phyloP scores from a whole-genome alignment of 805 yeast genomes.

The Vanderwaltozyma yarrowii region DNA sequence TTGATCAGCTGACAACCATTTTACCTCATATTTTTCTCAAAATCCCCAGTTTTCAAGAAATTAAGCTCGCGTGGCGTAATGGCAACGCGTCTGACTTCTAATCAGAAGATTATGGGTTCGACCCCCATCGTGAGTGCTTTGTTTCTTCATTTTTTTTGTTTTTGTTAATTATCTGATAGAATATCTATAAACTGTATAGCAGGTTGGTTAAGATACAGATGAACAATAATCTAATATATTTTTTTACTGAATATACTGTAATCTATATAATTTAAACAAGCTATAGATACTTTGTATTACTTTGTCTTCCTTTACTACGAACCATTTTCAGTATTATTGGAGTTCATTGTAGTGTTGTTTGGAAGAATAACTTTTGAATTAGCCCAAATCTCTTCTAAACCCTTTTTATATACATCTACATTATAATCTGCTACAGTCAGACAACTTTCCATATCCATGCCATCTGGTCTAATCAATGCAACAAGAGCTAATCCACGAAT shows the following conservation, averaged over 20 bases:
- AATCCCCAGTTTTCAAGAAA: no score
- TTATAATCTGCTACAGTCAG: conserved; percentile 78
- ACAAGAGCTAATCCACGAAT: conserved; percentile 87
- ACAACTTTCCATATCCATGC: conserved; percentile 36
- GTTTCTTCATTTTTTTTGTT: conserved; percentile 2
- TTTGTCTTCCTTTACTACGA: no score
- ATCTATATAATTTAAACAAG: no score
- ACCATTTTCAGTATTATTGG: not conserved
- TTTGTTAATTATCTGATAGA: not conserved
- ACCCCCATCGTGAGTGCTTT: conserved; percentile 39
- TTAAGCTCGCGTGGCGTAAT: conserved; percentile 39
- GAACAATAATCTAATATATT: no score
- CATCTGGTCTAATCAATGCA: conserved; percentile 68
- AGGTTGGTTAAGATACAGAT: no score
- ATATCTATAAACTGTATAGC: no score
- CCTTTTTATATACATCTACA: conserved; percentile 66
- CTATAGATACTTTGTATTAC: no score
- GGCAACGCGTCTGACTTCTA: conserved; percentile 44
- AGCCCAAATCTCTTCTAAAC: conserved; percentile 56
- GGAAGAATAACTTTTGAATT: conserved; percentile 20
- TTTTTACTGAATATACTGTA: no score
- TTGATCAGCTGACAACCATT: no score
- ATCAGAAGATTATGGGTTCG: conserved; percentile 43
- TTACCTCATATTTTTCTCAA: no score
- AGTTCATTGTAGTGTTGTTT: no score